Conservation (phyloP, 495 filamentous ascomycete genomes). For the Aspergillus funiculosus region DNA sequence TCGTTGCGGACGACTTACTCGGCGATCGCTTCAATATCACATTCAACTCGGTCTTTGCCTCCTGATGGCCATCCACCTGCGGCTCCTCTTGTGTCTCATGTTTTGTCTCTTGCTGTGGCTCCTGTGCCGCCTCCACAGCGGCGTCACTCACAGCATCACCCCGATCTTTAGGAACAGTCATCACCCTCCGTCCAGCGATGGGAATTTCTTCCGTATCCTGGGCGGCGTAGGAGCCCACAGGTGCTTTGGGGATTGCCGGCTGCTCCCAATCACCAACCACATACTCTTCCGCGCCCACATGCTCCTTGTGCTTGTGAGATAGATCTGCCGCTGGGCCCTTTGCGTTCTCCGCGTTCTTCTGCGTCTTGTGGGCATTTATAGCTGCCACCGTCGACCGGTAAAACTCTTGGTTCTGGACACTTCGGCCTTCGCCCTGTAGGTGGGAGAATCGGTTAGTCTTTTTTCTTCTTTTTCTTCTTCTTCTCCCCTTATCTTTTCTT, state of each 20-base stretch:
- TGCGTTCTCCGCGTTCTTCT: constrained; percentile 22
- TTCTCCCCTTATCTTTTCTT: no score
- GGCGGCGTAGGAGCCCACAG: constrained; percentile 21
- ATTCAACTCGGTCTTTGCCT: constrained; percentile 57
- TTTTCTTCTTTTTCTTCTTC: no score
- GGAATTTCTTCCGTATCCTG: constrained; percentile 42
- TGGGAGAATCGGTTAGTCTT: no score
- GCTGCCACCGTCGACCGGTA: constrained; percentile 46
- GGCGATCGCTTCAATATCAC: constrained; percentile 73
- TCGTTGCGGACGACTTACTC: constrained; percentile 57
- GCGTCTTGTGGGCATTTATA: constrained; percentile 38
- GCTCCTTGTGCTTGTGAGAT: constrained; percentile 30
- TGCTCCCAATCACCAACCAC: constrained; percentile 49
- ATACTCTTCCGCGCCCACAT: constrained; percentile 29
- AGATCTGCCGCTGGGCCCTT: constrained; percentile 35
- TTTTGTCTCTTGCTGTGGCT: constrained; percentile 8
- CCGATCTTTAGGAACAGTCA: constrained; percentile 43
- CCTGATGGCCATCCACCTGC: constrained; percentile 26
- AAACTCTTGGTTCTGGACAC: constrained; percentile 44
- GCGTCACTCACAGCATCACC: constrained; percentile 19
- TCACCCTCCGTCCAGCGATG: constrained; percentile 64
- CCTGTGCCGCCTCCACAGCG: neutral
- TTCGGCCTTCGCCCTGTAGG: constrained; percentile 39
- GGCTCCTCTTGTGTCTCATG: constrained; percentile 15
- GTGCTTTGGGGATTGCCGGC: constrained; percentile 25